These are phyloP conservation scores for Tritrichomonas foetus DNA, from an alignment of 208 protist species.

Conservation along the genomic window DNA sequence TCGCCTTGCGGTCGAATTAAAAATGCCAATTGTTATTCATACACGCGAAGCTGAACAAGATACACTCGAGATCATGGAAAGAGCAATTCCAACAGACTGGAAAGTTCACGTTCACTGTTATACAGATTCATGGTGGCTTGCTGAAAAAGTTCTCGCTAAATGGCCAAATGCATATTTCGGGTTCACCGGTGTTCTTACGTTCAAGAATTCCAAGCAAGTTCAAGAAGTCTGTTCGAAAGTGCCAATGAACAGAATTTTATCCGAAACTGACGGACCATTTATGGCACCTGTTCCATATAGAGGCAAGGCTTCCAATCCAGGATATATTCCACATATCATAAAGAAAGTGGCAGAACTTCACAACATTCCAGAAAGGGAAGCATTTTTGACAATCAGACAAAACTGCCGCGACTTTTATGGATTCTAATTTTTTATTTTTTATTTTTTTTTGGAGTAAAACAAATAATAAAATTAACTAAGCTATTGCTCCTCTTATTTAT, in stretches of 20 bases:
- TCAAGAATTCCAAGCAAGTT: conserved; percentile 53
- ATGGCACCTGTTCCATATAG: conserved; percentile 65
- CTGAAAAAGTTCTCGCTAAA: conserved; percentile 52
- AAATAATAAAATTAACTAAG: neutral
- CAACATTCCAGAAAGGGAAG: conserved; percentile 48
- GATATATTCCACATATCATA: conserved; percentile 62
- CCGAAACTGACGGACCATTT: conserved; percentile 69
- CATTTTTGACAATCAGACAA: conserved; percentile 45
- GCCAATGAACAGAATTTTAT: conserved; percentile 61
- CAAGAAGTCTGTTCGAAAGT: conserved; percentile 52
- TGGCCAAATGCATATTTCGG: conserved; percentile 65
- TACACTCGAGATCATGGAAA: conserved; percentile 60
- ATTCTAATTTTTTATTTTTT: conserved; percentile 13
- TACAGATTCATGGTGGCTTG: conserved; percentile 55
- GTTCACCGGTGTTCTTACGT: conserved; percentile 68
- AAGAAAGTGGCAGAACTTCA: conserved; percentile 62
- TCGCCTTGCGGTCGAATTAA: conserved; percentile 50
- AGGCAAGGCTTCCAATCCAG: conserved; percentile 61
- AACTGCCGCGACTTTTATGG: conserved; percentile 41
- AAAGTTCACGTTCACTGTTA: conserved; percentile 64
- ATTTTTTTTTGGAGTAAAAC: neutral
- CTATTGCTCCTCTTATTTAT: too few species aligned
- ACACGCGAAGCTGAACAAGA: conserved; percentile 66
- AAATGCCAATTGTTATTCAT: conserved; percentile 66
- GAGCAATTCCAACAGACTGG: conserved; percentile 55